A percentile compares a stretch with the other conserved stretches of the same genome.
phyloP scores from a whole-genome alignment of 2,329 filamentous ascomycete species.

The Esteya vermicola region DNA sequence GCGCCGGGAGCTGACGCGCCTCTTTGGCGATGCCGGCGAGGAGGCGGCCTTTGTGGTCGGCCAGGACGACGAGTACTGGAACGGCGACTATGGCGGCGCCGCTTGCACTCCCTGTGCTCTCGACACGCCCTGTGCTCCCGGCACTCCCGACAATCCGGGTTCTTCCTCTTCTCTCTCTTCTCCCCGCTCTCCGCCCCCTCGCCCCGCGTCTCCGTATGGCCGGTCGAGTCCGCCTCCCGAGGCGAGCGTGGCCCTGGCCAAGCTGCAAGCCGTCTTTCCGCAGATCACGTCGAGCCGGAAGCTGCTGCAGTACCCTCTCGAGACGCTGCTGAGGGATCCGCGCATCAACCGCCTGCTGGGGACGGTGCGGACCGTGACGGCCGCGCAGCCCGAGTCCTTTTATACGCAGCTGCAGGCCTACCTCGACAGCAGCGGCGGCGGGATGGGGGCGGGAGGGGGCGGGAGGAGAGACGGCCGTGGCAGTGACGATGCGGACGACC shows the following conservation, averaged over 20 bases:
- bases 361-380: conserved; percentile 23
- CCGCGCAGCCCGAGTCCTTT: conserved; percentile 23
- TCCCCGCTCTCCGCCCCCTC: no score
- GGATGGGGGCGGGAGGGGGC: no score
- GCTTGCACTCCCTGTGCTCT: no score
- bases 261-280: conserved; percentile 34
- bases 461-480: conserved; percentile 17
- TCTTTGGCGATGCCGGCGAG: conserved; percentile 39
- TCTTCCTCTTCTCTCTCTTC: no score
- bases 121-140: no score
- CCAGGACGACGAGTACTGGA: conserved; percentile 12
- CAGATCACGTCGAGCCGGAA: conserved; percentile 21
- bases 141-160: conserved; percentile 19
- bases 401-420: conserved; percentile 31
- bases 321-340: conserved; percentile 25
- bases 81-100: no score
- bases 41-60: conserved; percentile 6
- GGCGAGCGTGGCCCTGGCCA: conserved; percentile 31
- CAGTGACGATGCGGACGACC: conserved; percentile 13
- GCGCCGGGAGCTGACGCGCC: conserved; percentile 31
- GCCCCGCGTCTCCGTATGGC: no score
- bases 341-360: conserved; percentile 30
- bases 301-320: conserved; percentile 19
- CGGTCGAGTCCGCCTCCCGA: no score
- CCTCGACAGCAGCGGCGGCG: conserved; percentile 42